A percentile compares a stretch with the other conserved stretches of the same genome.
These are phyloP conservation scores for Gnomoniopsis sp. DNA, from an alignment of 2,329 filamentous ascomycete genomes.

Conservation along the genomic window DNA sequence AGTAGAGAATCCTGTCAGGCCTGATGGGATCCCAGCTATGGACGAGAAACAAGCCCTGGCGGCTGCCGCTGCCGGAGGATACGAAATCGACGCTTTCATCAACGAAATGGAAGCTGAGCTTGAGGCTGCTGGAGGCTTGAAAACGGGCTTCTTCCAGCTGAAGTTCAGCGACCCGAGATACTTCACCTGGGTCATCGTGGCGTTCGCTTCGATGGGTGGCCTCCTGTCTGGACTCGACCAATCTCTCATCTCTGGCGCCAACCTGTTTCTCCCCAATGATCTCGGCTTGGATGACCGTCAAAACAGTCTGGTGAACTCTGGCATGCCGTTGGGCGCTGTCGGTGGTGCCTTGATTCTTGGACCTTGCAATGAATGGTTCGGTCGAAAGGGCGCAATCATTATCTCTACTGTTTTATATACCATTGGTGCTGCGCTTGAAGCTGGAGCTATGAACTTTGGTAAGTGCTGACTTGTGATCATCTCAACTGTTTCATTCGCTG, in stretches of 20 bases:
- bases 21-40: conserved; percentile 21
- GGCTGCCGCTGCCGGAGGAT: conserved; percentile 30
- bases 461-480: conserved; percentile 2
- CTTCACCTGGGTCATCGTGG: conserved; percentile 67
- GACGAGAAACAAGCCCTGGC: conserved; percentile 33
- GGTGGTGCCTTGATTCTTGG: conserved; percentile 65
- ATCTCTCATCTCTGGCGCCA: conserved; percentile 68
- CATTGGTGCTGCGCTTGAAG: conserved; percentile 64
- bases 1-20: conserved; percentile 22
- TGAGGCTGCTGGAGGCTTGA: conserved; percentile 25
- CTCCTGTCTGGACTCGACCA: conserved; percentile 71
- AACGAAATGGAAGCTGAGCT: conserved; percentile 40
- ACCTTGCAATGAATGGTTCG: conserved; percentile 64
- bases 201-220: conserved; percentile 73
- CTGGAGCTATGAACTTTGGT: conserved; percentile 64
- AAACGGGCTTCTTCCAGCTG: conserved; percentile 47
- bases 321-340: conserved; percentile 70
- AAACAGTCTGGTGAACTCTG: conserved; percentile 65
- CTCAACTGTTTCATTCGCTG: background rate
- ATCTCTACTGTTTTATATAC: conserved; percentile 69
- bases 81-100: conserved; percentile 37
- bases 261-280: conserved; percentile 60
- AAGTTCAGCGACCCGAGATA: conserved; percentile 58
- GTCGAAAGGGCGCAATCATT: conserved; percentile 66
- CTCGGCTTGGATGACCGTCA: conserved; percentile 53